phyloP scores from a whole-genome alignment of 2,329 filamentous ascomycete species.

The Colletotrichum viniferum region DNA sequence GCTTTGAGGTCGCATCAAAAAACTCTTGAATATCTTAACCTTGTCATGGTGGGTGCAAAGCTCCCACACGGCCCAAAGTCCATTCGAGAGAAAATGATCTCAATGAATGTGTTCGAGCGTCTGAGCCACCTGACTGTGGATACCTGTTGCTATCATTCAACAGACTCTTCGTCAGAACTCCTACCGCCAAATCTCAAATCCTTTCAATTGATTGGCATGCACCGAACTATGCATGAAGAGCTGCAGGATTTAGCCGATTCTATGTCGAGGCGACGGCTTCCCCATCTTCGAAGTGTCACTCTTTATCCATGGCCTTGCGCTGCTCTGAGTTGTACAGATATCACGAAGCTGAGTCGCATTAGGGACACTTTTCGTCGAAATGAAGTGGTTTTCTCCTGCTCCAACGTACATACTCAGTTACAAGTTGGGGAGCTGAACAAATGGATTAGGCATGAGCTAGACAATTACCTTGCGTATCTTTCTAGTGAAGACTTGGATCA shows the following conservation, averaged over 20 bases:
- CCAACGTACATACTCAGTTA: not conserved
- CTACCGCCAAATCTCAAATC: not conserved
- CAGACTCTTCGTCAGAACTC: not conserved
- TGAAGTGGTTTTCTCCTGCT: not conserved
- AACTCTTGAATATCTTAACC: accelerated
- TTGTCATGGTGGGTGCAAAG: not conserved
- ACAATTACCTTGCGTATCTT: too few relatives aligned
- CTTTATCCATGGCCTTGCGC: not conserved
- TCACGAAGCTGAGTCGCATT: not conserved
- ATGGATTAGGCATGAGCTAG: not conserved
- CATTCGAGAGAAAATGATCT: not conserved
- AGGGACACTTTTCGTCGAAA: not conserved
- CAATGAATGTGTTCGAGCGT: not conserved
- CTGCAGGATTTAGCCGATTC: not conserved
- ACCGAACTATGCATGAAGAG: not conserved
- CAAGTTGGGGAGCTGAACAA: not conserved
- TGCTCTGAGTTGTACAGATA: not conserved
- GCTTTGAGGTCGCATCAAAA: not conserved
- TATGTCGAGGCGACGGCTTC: not conserved
- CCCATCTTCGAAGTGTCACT: not conserved
- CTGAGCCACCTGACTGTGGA: not conserved
- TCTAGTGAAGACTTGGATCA: too few relatives aligned
- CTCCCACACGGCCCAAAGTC: accelerated
- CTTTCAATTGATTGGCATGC: not conserved
- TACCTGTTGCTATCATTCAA: not conserved